Conservation (phyloP, 2,329 filamentous ascomycete species). For the Microcyclosporella mali region DNA sequence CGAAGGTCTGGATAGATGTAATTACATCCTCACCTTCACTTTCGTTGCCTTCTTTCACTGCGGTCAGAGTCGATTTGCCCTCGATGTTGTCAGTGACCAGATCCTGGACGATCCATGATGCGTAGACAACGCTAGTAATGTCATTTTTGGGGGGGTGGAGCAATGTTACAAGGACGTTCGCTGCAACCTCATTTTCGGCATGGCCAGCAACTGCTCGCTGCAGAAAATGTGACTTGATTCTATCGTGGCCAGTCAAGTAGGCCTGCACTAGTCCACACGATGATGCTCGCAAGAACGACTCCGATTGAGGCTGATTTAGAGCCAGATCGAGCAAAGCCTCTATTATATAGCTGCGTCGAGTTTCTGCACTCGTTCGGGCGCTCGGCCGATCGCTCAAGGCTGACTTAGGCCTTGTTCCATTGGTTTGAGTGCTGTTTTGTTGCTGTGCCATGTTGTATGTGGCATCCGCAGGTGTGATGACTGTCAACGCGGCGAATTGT, state of each 20-base stretch:
- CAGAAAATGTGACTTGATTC: constrained; percentile 80
- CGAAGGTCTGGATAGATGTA: constrained; percentile 82
- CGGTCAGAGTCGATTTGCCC: constrained; percentile 73
- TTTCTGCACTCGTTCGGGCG: constrained; percentile 29
- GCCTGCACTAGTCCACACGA: constrained; percentile 88
- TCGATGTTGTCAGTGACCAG: constrained; percentile 72
- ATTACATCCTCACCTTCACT: constrained; percentile 89
- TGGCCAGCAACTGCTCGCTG: constrained; percentile 85
- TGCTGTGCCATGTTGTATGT: constrained; percentile 15
- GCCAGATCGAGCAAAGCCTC: constrained; percentile 83
- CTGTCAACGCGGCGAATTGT: constrained; percentile 78
- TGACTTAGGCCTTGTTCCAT: constrained; percentile 21
- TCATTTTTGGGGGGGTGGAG: constrained; percentile 64
- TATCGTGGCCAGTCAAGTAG: constrained; percentile 76
- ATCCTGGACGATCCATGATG: constrained; percentile 78
- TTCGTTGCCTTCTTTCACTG: constrained; percentile 81
- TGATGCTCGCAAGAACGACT: constrained; percentile 75
- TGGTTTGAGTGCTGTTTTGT: constrained; percentile 19
- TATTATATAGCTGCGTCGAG: constrained; percentile 68
- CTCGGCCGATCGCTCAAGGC: constrained; percentile 20
- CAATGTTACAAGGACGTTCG: constrained; percentile 77
- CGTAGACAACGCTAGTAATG: constrained; percentile 86
- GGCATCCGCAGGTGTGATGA: constrained; percentile 36
- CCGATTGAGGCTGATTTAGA: constrained; percentile 58
- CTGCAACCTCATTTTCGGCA: constrained; percentile 69